Evolutionary conservation across 2,329 filamentous ascomycete genomes (phyloP), one percentile per base, ranked within the genome.

Genomic region (Trichoderma pleuroti): DNA sequence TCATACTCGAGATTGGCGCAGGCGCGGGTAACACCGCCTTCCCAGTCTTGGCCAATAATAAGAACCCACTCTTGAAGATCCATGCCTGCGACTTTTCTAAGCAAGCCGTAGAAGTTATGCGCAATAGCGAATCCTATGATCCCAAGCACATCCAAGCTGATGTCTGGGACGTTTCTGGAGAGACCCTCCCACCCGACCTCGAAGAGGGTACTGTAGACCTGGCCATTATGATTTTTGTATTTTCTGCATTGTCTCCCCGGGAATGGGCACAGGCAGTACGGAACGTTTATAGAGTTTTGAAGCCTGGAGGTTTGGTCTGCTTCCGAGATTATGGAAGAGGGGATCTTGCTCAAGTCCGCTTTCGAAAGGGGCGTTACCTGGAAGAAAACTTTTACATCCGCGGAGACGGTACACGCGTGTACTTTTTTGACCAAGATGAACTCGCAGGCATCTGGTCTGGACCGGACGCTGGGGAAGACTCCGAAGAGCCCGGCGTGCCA

Each of bases 311-410:
- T n/a, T 87, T 93, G 77, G 92, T 99, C 67, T 88, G 97, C 78
- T 98, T 99, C 86, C 90, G 96, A 76, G 96, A 99, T 82, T 99
- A 99, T 82, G 96, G 96, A 71, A 89, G 94, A 79, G 96, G 96
- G 39, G 96, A 99, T 81, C 85, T 99, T 72, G 95, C 96, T 21
- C 96, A 99, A 84, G 96, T 99, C 72, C 88, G 96, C 71, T 98
- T 99, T 84, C 97, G 96, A 83, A 98, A 97, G 83, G 93, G 93
- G 14, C 87, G 96, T 52, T 98, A 95, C 77, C 86, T 99, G 78
- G 93, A 94, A 70, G 96, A 98, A 81, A 99, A 98, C 78, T 99
- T 99, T 77, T 99, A 99, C 80, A 92, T 98, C 57, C 86, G 96
- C 39, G 96, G 96, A 2, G 96, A 99, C 80, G 96, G 96, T 2